Base-by-base conservation (phyloP, 1,139 yeast genomes). In the Yamadazyma epiphylla region DNA sequence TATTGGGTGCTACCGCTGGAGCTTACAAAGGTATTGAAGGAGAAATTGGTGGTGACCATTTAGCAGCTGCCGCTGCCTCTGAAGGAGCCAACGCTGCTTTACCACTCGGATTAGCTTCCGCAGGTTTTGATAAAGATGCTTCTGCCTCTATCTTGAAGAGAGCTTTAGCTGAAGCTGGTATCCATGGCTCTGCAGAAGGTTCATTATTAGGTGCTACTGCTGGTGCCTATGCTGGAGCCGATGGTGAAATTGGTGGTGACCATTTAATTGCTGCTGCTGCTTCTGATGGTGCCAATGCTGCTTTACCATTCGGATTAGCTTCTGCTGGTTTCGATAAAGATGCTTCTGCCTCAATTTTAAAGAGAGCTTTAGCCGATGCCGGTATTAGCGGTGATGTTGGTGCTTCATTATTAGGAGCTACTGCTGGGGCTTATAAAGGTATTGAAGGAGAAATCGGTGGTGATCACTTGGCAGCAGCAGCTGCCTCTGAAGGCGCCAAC, bases 401-500 rank as follows among this genome's bases (percentile, higher is more conserved):
- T 19, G 33, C 32, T 22, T 13, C 20, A 4, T 7, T 15, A 4
- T 4, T 25, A 11, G 29, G 31, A 13, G 23, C 20, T 16, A 13
- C 9, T 16, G 24, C 15, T 19, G 28, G 19, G 3, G 25, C 25
- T 19, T 23, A 19, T 5, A 29, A 21, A 16, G 34, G 31, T 25
- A 13, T 22, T 15, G 41, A 25, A 19, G 45, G 35, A 15, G 39
- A 34, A 21, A 17, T 41, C 27, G 26, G 32, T 11, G 37, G 45
- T 16, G 36, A 28, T 25, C 42, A 39, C 31, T 29, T 38, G 22
- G 42, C 39, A 26, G 43, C 27, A 19, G 43, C 43, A 12, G 14
- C 33, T 25, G 42, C 39, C 25, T 31, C 40, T 28, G 41, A 22
- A 17, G 42, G 39, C 24, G 21, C 28, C 22, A 36, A 26, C 15